Conservation (phyloP, 2,329 filamentous ascomycete species). For the Mycosphaerella sp. region DNA sequence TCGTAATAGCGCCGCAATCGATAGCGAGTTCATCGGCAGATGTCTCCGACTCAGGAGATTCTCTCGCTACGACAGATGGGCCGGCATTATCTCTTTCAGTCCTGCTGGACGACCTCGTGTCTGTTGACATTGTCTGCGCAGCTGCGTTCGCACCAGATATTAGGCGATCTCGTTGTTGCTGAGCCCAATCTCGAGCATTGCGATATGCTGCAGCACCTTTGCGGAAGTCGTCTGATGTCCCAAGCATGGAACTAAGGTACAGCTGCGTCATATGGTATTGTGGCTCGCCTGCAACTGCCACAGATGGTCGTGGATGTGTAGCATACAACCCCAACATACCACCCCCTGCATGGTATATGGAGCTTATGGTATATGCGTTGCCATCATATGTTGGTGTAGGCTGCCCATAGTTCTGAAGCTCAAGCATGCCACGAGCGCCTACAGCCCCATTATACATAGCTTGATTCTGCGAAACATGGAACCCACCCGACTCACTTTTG, state of each 20-base stretch:
- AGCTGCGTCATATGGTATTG: constrained; percentile 24
- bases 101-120: background rate
- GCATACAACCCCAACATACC: constrained; percentile 23
- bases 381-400: constrained; percentile 17
- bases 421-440: constrained; percentile 3
- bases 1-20: background rate
- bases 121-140: background rate
- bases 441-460: constrained; percentile 1
- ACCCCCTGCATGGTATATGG: constrained; percentile 20
- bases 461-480: background rate
- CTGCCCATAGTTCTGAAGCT: constrained; percentile 22
- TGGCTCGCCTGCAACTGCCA: constrained; percentile 9
- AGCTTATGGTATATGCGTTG: constrained; percentile 24
- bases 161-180: constrained; percentile 21
- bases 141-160: constrained; percentile 13
- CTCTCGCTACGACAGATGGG: background rate
- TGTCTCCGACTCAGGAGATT: background rate
- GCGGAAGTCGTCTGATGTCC: constrained; percentile 15
- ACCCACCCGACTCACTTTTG: background rate
- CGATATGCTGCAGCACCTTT: constrained; percentile 21
- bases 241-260: constrained; percentile 17
- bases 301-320: constrained; percentile 20
- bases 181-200: constrained; percentile 22
- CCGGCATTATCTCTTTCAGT: background rate
- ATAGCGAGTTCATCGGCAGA: constrained; percentile 1